Evolutionary conservation across 108 stramenopile species (phyloP), one percentile per base, ranked within the genome.

Genomic region (Heterococcus sp.): DNA sequence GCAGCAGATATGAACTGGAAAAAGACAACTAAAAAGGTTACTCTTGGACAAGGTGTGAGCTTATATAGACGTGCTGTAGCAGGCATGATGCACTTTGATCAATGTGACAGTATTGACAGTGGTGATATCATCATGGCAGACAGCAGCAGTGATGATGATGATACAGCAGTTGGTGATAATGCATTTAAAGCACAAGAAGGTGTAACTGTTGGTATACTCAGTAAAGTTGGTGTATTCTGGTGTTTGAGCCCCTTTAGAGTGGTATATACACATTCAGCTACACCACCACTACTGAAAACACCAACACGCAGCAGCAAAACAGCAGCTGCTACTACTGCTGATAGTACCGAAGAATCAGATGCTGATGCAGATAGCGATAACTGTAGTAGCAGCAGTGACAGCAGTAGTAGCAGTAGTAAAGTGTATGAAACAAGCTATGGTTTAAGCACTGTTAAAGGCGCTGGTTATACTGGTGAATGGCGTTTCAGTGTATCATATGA

Each of bases 381-480:
- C 14, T 58, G 14, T 8, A 8, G 14, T 58, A 21, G 46, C 46
- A 21, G 46, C 46, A n/a, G 46, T 14, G 46, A 21, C 46, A 58
- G 46, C 8, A 21, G 46, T 21, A 21, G 46, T 21, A 21, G 46
- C 46, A 21, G 46, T 21, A 21, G 46, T 8, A 8, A 21, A 8
- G 46, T 58, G 46, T 58, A 58, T 21, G 21, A 8, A 21, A 58
- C 46, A 21, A 14, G 46, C 46, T 58, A 58, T 21, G 46, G 46
- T 21, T 14, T 78, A 11, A 78, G 77, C 35, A 69, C 77, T 2
- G 68, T 78, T 58, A 46, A 67, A 34, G 76, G 76, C 0, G 67
- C 76, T 21, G 76, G 76, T 14, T 69, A 58, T 68, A 35, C 38
- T 2, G 77, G 77, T 14, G 69, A 68, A 35, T 78, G 77, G 77